Evolutionary conservation across 768 basidiomycete genomes (phyloP), one percentile per base, ranked within the genome.

Genomic region (Podaxis carcinomalis): DNA sequence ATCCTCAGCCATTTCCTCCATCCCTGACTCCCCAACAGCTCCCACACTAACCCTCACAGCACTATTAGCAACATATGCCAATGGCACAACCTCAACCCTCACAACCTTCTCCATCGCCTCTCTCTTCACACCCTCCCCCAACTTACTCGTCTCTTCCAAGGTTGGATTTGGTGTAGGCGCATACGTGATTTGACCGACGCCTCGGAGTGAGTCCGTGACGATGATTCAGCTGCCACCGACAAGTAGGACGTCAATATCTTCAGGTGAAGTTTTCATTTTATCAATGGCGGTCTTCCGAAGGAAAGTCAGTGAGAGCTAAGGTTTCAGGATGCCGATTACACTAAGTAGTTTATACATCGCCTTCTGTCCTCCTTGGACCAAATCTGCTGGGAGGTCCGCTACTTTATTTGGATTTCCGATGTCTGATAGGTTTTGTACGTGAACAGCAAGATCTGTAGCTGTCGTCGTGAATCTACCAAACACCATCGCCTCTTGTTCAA

Each of bases 151-250:
- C 21, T 59, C 50, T 39, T 65, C 72, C 27, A 75, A 69, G 5
- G 72, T 62, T 5, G 72, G 74, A 28, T 71, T 72, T 53, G 67
- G 64, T 13, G 69, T 70, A 44, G 78, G 67, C 4, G 53, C 66
- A n/a, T 54, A 72, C 74, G 71, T 69, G 42, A 75, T 70, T 32
- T 68, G 75, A 54, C 75, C 77, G 3, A 87, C 80, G 7, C 87
- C 87, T 35, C 68, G 72, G 0, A 89, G 75, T 9, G 70, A 54
- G 7, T 77, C 70, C 0, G 87, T 85, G 9, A 81, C 76, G 36
- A 89, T 75, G 64, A 88, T 82, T 0, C 83, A 81, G 4, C 87
- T 87, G 14, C 87, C 87, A 23, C 87, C 87, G 39, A 88, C 87
- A 1, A 89, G 77, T 28, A 86, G 77, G 10, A 87, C 76, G 25